Evolutionary conservation across 345 rosid species (phyloP).

Genomic region (Lumnitzera littorea): DNA sequence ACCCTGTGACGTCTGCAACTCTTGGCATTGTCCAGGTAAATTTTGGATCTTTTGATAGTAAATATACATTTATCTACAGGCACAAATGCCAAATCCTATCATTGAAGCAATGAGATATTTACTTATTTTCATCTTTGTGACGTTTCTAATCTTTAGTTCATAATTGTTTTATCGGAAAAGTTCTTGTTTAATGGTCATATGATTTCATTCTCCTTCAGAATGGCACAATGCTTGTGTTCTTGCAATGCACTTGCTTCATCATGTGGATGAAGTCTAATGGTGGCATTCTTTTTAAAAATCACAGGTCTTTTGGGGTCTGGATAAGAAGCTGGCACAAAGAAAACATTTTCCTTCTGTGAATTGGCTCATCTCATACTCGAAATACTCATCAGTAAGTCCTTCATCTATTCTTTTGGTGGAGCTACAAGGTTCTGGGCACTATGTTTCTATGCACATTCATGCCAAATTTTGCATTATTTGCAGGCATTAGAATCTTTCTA

Average conservation of each 20-base stretch:
- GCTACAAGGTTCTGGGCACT: too few relatives aligned
- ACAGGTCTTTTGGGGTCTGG: constrained; percentile 99
- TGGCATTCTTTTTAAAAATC: constrained; percentile 9
- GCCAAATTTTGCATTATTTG: not conserved
- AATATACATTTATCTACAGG: too few relatives aligned
- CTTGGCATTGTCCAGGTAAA: constrained; percentile 98
- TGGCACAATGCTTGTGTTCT: too few relatives aligned
- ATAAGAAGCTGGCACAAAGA: constrained; percentile 99
- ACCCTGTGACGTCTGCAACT: constrained; percentile 99
- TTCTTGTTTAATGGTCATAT: too few relatives aligned
- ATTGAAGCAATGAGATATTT: too few relatives aligned
- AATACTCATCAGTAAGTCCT: constrained; percentile 74
- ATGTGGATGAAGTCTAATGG: not conserved
- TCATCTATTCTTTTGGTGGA: constrained; percentile 1
- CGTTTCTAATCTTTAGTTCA: too few relatives aligned
- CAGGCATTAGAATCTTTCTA: constrained; percentile 98
- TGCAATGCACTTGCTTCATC: too few relatives aligned
- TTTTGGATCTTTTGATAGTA: constrained; percentile 1
- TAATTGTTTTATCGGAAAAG: too few relatives aligned
- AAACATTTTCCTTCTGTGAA: constrained; percentile 99
- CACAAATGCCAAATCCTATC: too few relatives aligned
- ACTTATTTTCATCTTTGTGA: too few relatives aligned
- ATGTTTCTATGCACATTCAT: not conserved
- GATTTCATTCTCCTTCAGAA: too few relatives aligned
- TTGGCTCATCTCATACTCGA: constrained; percentile 99